These are phyloP conservation scores for Coniosporium apollinis DNA, from an alignment of 495 filamentous ascomycete species.

Conservation along the genomic window DNA sequence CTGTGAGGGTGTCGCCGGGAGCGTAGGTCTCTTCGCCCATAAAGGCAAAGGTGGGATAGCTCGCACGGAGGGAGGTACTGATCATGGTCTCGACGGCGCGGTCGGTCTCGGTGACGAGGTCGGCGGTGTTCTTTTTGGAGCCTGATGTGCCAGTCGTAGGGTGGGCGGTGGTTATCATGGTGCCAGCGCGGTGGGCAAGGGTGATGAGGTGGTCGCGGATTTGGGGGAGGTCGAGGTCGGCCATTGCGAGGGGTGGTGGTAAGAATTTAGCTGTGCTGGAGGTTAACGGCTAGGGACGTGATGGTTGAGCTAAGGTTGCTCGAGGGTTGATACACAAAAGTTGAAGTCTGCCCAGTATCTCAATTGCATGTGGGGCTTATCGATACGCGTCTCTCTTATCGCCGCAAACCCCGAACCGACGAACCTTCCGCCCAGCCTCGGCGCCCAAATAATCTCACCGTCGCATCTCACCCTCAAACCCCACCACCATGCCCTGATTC, in stretches of 20 bases:
- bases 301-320: too few relatives aligned
- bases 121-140: slow-evolving; percentile 70
- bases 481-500: too few relatives aligned
- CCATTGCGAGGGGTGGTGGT: slow-evolving; percentile 8
- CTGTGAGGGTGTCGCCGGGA: slow-evolving; percentile 43
- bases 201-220: slow-evolving; percentile 65
- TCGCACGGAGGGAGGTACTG: slow-evolving; percentile 38
- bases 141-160: slow-evolving; percentile 44
- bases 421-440: too few relatives aligned
- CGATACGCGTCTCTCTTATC: too few relatives aligned
- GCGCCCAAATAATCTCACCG: too few relatives aligned
- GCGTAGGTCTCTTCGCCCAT: slow-evolving; percentile 78
- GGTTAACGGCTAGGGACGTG: too few relatives aligned
- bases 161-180: slow-evolving; percentile 63
- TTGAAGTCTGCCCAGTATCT: too few relatives aligned
- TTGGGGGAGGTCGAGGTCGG: slow-evolving; percentile 47
- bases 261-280: slow-evolving; percentile 1
- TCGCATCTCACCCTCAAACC: too few relatives aligned
- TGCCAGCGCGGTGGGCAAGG: slow-evolving; percentile 61
- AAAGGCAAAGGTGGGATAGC: slow-evolving; percentile 55
- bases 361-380: too few relatives aligned
- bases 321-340: too few relatives aligned
- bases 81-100: slow-evolving; percentile 66
- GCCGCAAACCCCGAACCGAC: too few relatives aligned
- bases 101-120: slow-evolving; percentile 80